Evolutionary conservation across 225 moss, liverwort and hornwort species (phyloP), one percentile per base, ranked within the genome.

Genomic region (Marchantia paleacea): DNA sequence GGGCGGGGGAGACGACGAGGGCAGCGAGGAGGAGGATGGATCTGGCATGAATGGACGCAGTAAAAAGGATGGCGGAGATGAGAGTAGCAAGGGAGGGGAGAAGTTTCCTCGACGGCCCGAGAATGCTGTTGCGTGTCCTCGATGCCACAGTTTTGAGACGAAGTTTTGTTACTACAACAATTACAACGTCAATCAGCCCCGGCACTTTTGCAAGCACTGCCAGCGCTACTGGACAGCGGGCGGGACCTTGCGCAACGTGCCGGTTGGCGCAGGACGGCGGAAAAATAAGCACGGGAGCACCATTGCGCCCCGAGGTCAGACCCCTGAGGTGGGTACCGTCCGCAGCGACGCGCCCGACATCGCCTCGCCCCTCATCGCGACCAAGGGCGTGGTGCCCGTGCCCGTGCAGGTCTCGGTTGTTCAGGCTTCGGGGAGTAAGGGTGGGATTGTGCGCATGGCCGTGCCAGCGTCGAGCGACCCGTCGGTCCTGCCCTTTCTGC

Each of bases 81-180:
- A 77, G 10, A 15, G 11, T 0, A 39, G 77, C 7, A 65, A 53
- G 18, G 78, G 69, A 75, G 82, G 78, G 1, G 61, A 75, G n/a
- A 88, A 88, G 49, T 57, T 79, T 54, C 83, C 77, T 2, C 74
- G 72, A 52, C 75, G 83, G 60, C 88, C 85, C 28, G 85, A 81
- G 55, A 85, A 83, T 67, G 81, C 85, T 0, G 88, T 88, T 14
- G 79, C 85, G 64, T 88, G 88, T 63, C 88, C 88, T 50, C 81
- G 88, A 20, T 88, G 88, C 52, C 83, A 81, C 11, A 88, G 88
- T 55, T 26, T 85, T 52, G 88, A 88, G 75, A 88, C 88, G 3
- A 88, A 88, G 72, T 88, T 88, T 62, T 88, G 88, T 61, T 88
- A 88, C 69, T 88, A 85, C 72, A 88, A 88, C 65, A 88, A 88